Base-by-base conservation (phyloP, 192 early-diverging fungal genomes). In the Helicostylum pulchrum region DNA sequence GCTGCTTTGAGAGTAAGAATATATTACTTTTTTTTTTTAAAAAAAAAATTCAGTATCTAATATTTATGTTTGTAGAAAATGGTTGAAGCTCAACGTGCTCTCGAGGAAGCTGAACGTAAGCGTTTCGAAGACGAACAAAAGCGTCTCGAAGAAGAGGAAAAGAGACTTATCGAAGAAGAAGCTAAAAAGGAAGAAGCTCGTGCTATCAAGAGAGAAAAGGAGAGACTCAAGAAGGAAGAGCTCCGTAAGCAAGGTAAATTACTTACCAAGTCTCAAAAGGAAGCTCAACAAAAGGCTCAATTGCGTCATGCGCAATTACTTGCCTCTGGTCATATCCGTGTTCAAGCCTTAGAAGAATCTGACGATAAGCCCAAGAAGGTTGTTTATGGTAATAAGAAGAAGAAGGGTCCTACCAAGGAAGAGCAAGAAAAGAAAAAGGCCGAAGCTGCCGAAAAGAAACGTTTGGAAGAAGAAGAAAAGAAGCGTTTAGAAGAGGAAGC, bases 261-360 rank as follows among this genome's bases (percentile, higher is more conserved):
- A 55, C 78, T 96, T 68, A 94, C 94, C 34, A 93, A 93, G 74
- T 85, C 90, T n/a, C 93, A 98, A 73, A 95, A 92, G 77, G 87
- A 86, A 58, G 91, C 88, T 49, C 84, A 93, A 68, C 83, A 82
- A 5, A 82, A 77, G 44, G 86, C 85, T 53, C 79, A 90, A 63
- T 73, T 83, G 34, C 85, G 84, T 62, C 82, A 90, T 34, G 81
- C 95, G 65, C 87, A 85, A 26, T 77, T 97, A 78, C 69, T 97
- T 7, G 86, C 86, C 15, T 82, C 92, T 7, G 94, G 94, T 23
- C 61, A 70, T 46, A 78, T 84, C 56, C 90, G 88, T 74, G 81
- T 97, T 39, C 88, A 80, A 44, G 90, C 83, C 64, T 77, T 91
- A 11, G 77, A 79, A 32, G 62, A 66, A 21, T 52, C 60, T 17